Base-by-base conservation (phyloP, 2,329 filamentous ascomycete species). In the Colletotrichum falcatum region DNA sequence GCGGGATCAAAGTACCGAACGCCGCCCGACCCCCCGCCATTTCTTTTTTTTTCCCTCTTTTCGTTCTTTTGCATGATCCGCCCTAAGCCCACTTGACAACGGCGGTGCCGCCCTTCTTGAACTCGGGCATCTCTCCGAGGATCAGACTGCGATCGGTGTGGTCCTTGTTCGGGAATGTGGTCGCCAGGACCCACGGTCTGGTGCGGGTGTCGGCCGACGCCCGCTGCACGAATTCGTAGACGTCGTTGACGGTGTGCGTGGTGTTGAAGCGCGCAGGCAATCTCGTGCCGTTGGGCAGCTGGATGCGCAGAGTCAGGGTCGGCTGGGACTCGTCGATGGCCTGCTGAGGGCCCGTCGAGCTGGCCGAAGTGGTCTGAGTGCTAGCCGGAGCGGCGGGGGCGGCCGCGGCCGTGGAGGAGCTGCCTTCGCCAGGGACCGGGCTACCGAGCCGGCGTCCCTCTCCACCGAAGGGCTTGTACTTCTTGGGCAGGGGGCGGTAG, bases 211-310 rank as follows among this genome's bases (percentile, higher is more conserved):
- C 86, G 0, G 89, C 79, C 33, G 88, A 90, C 0, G 92, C 87
- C n/a, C 87, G 85, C 69, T 88, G 83, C 71, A 95, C 89, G 75
- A 95, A 95, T 11, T 85, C 83, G 79, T 96, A 95, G 11, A 97
- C 87, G 74, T 95, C 91, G 20, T 89, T 91, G 56, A 97, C 82
- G 0, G 93, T 96, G 75, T 94, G 91, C 0, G 88, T 91, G 0
- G 91, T 90, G 82, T 96, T 96, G 83, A 97, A 97, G 11, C 93
- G 89, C 33, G 91, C 92, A n/a, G 91, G 89, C 30, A 96, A 83
- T 53, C 93, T 87, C 1, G 91, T 92, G 48, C 93, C 94, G 74
- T 95, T 91, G 1, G 91, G 92, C 66, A 96, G 87, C 76, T 94
- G 92, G 67, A 97, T 91, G 75, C 94, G 91, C 49, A 97, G 85